Percentiles rank a stretch among this genome's conserved stretches.
Evolutionary conservation across 2,329 filamentous ascomycete species (phyloP).

Genomic region (Trichoderma sp.): DNA sequence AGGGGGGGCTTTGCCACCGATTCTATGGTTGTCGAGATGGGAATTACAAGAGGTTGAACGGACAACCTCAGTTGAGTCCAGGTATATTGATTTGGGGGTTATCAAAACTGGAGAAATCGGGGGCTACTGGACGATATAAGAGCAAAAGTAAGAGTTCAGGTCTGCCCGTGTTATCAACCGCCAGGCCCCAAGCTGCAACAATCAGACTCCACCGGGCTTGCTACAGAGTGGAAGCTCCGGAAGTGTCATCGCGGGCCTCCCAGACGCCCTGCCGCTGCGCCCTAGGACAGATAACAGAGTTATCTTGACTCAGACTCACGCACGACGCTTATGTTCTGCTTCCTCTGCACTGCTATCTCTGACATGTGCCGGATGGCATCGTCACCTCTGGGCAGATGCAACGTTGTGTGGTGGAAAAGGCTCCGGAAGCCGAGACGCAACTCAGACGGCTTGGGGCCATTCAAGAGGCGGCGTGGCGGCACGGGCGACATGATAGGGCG

Average conservation of each 20-base stretch:
- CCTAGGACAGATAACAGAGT: too few relatives aligned
- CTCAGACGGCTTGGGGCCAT: slow-evolving; percentile 14
- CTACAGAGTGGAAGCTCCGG: slow-evolving; percentile 22
- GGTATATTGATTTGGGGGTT: not conserved
- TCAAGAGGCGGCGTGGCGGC: slow-evolving; percentile 25
- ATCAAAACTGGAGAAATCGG: not conserved
- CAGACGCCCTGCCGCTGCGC: not conserved
- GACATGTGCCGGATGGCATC: not conserved
- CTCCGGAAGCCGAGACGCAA: slow-evolving; percentile 7
- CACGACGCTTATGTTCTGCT: too few relatives aligned
- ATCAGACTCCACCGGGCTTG: slow-evolving; percentile 8
- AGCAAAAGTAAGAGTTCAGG: not conserved
- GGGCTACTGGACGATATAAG: slow-evolving; percentile 21
- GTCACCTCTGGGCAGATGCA: slow-evolving; percentile 24
- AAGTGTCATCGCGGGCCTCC: slow-evolving; percentile 21
- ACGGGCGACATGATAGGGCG: slow-evolving; percentile 14
- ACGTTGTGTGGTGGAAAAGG: slow-evolving; percentile 27
- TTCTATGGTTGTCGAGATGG: not conserved
- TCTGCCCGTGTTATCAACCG: not conserved
- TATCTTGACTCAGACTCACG: too few relatives aligned
- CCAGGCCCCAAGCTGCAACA: not conserved
- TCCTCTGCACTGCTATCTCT: too few relatives aligned
- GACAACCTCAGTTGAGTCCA: not conserved
- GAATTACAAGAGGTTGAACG: not conserved
- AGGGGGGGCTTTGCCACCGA: slow-evolving; percentile 5